Evolutionary conservation across 331 rosid species (phyloP), one percentile per base, ranked within the genome.

Genomic region (Quercus lobata): DNA sequence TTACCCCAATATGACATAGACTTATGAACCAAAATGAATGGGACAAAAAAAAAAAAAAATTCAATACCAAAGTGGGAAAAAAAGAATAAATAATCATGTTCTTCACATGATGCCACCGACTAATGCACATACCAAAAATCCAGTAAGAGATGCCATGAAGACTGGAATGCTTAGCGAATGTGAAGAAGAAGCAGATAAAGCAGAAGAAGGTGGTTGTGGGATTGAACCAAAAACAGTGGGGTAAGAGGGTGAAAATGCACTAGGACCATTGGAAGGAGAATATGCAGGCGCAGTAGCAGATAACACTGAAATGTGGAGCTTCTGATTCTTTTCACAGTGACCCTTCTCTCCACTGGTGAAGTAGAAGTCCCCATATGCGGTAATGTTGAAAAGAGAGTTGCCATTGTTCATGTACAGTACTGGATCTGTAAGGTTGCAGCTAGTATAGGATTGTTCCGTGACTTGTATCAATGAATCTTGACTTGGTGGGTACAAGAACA

Each of bases 401-500:
- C 99, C 99, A 79, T 93, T 84, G 88, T 86, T 84, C 90, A 91
- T 90, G 65, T 61, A 78, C 86, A 93, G 79, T 69, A 96, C 87
- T 3, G 99, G 98, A 87, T 96, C 83, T 84, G 87, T 89, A 73
- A 84, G 78, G 86, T 89, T 90, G 90, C 99, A 93, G 75, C 78
- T 87, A 76, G 73, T 80, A 91, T 82, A 91, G 12, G 94, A 86
- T 73, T 88, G 84, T 55, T 79, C 69, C 9, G 90, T 89, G 1
- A 93, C 93, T 89, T 93, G 99, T 81, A 96, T 89, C 83, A 93
- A 85, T 14, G 99, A 96, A 83, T 96, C 99, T 89, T 91, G 92
- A 73, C 97, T 93, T 61, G 99, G 99, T 76, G 99, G 97, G 79
- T 93, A 96, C 32, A 96, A 81, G 83, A 96, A 96, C 92, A 90